Conservation (phyloP, 2,329 filamentous ascomycete species). For the Fusarium coffeatum region DNA sequence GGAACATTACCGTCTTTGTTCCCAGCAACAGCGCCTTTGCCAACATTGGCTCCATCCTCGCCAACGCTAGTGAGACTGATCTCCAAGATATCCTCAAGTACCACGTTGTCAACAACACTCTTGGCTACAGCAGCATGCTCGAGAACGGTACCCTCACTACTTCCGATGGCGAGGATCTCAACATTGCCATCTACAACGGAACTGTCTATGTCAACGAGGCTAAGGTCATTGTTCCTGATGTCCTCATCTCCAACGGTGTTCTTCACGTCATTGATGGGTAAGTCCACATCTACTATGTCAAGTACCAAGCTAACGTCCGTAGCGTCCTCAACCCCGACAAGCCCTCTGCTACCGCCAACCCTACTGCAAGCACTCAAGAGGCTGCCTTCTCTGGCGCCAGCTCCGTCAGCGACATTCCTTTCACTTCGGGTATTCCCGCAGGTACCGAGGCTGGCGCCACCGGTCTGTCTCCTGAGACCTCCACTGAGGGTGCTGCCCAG, state of each 20-base stretch:
- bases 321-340: slow-evolving; percentile 58
- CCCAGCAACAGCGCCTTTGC: slow-evolving; percentile 70
- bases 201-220: slow-evolving; percentile 54
- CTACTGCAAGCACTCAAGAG: slow-evolving; percentile 53
- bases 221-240: slow-evolving; percentile 60
- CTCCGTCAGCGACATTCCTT: slow-evolving; percentile 61
- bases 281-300: slow-evolving; percentile 34
- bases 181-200: slow-evolving; percentile 56
- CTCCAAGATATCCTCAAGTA: slow-evolving; percentile 67
- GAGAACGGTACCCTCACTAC: slow-evolving; percentile 32
- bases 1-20: slow-evolving; percentile 68
- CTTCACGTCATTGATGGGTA: slow-evolving; percentile 69
- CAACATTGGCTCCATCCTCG: slow-evolving; percentile 61
- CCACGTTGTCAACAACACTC: slow-evolving; percentile 67
- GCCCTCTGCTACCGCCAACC: slow-evolving; percentile 50
- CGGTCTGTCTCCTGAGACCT: slow-evolving; percentile 27
- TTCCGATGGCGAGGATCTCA: slow-evolving; percentile 52
- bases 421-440: slow-evolving; percentile 62
- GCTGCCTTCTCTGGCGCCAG: slow-evolving; percentile 66
- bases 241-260: slow-evolving; percentile 67
- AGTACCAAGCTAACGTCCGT: slow-evolving; percentile 51
- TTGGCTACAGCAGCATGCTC: slow-evolving; percentile 53
- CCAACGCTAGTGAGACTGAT: slow-evolving; percentile 57
- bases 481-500: slow-evolving; percentile 37
- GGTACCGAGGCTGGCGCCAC: slow-evolving; percentile 27